Evolutionary conservation across 495 filamentous ascomycete genomes (phyloP), one percentile per base, ranked within the genome.

Genomic region (Neurospora sublineolata): DNA sequence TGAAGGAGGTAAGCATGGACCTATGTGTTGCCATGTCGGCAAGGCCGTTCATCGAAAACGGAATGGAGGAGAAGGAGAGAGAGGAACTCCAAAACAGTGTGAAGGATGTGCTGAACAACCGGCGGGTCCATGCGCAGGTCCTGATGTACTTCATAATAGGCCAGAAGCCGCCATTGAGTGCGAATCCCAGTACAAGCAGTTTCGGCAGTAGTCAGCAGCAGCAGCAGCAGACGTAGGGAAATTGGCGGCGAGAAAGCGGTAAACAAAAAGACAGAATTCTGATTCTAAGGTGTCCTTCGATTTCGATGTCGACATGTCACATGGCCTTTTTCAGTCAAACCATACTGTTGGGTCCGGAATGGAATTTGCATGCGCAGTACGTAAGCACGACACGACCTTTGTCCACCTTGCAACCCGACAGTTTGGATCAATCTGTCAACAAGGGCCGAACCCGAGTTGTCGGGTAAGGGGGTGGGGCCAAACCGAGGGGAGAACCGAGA

Each of bases 21-120:
- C 86, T 88, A 42, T 76, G 87, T 52, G 78, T 83, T 37, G 86
- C 87, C 8, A 83, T 89, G 73, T 86, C 80, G 23, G 73, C 87
- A 68, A 84, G 84, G 40, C 83, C 88, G 23, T 83, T 91, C 82
- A 30, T 85, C 82, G 76, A 83, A 80, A 52, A 80, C 82, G 81
- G 80, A 69, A 60, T 81, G 70, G 73, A 77, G 11, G 79, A 79
- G 82, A 33, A 78, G 81, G 80, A 82, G 73, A 73, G 84, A 58
- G 71, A 74, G 3, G 75, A 80, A 3, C 73, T 82, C 9, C 69
- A 81, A 3, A 69, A 74, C 1, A 75, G 76, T 3, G 72, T 80
- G 20, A 74, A 73, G 40, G 73, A 72, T 18, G 79, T 77, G 9
- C 73, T 80, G 73, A 68, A 71, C 37, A 78, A 85, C 68, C 72